phyloP scores from a whole-genome alignment of 164 flowering plant genomes.

The Paratinospora sagittata region DNA sequence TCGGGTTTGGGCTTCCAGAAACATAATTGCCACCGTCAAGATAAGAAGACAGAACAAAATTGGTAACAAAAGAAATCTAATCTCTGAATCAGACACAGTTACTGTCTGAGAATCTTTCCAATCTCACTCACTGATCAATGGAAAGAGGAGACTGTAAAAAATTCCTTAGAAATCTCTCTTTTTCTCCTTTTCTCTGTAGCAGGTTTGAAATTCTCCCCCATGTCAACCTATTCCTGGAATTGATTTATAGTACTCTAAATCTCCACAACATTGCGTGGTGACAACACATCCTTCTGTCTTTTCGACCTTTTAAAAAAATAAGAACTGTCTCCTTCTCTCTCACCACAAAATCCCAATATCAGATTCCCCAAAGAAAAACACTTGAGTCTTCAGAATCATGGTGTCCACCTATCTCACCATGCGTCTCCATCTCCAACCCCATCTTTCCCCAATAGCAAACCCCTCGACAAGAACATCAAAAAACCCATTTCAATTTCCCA shows the following conservation, averaged over 20 bases:
- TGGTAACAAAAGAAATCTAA: too few relatives aligned
- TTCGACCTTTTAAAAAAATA: too few relatives aligned
- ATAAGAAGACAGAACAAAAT: too few relatives aligned
- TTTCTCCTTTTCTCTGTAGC: not conserved
- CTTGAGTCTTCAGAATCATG: constrained; percentile 31
- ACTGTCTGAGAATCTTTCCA: too few relatives aligned
- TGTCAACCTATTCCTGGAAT: too few relatives aligned
- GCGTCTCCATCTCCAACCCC: constrained; percentile 35
- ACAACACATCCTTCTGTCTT: too few relatives aligned
- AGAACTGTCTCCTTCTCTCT: not conserved
- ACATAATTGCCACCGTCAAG: too few relatives aligned
- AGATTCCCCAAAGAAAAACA: too few relatives aligned
- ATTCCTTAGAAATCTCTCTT: not conserved
- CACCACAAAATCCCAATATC: constrained; percentile 19
- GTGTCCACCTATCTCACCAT: constrained; percentile 32
- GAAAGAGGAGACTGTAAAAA: not conserved
- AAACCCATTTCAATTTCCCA: not conserved
- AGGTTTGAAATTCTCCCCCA: too few relatives aligned
- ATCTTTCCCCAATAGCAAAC: constrained; percentile 9
- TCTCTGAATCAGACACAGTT: too few relatives aligned
- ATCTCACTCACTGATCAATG: too few relatives aligned
- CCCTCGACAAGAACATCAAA: constrained; percentile 9
- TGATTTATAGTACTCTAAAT: not conserved
- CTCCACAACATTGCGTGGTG: not conserved
- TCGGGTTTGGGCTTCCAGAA: too few relatives aligned